Conservation (phyloP, 257 asterid species). For the Leptodermis oblonga region DNA sequence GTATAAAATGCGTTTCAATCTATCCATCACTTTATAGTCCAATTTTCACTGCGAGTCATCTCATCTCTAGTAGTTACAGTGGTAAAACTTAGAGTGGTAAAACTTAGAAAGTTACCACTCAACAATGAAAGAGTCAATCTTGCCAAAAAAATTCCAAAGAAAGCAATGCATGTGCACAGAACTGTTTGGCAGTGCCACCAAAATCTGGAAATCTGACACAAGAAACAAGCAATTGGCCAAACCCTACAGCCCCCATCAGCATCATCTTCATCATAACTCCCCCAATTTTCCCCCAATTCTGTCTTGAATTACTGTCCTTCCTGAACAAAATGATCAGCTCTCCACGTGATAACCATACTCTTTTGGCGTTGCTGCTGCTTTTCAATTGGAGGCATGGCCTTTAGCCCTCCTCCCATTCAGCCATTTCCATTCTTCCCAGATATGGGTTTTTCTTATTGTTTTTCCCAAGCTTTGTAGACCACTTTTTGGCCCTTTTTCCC, state of each 20-base stretch:
- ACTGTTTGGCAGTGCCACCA: neutral
- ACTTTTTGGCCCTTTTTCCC: neutral
- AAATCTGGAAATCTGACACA: neutral
- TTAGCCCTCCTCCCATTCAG: neutral
- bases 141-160: neutral
- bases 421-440: neutral
- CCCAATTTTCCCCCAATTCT: neutral
- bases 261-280: neutral
- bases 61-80: too few species aligned
- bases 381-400: slow-evolving; percentile 34
- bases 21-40: too few species aligned
- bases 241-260: neutral
- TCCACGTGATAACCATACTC: slow-evolving; percentile 38
- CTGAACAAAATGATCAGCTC: slow-evolving; percentile 11
- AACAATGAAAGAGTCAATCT: neutral
- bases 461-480: neutral
- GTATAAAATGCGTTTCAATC: too few species aligned
- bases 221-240: neutral
- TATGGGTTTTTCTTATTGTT: neutral
- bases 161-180: slow-evolving; percentile 3
- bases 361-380: slow-evolving; percentile 22
- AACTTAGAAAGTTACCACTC: too few species aligned
- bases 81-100: too few species aligned
- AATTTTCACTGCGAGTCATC: too few species aligned
- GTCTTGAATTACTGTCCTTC: too few species aligned